phyloP scores from a whole-genome alignment of 2,329 filamentous ascomycete species.

The Chlorencoelia australis region DNA sequence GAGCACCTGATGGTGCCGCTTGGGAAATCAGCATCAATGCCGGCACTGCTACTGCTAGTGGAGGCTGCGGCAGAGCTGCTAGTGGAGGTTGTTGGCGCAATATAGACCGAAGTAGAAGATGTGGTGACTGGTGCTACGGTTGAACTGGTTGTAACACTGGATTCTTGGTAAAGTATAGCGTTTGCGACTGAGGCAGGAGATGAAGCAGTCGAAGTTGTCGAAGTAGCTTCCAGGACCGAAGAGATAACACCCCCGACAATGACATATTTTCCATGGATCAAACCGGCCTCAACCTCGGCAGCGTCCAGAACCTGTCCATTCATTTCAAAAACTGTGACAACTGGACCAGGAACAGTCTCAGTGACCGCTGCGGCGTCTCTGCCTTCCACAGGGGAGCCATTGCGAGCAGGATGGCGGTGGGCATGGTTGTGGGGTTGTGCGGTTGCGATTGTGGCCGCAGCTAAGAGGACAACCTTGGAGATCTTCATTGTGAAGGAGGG shows the following conservation, averaged over 20 bases:
- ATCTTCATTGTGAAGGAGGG: constrained; percentile 29
- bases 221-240: constrained; percentile 37
- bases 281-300: constrained; percentile 58
- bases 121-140: constrained; percentile 24
- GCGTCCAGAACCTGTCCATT: constrained; percentile 50
- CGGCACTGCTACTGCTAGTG: constrained; percentile 28
- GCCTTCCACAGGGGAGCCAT: constrained; percentile 39
- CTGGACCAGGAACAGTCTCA: constrained; percentile 44
- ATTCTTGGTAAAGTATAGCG: constrained; percentile 15
- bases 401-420: constrained; percentile 50
- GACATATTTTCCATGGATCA: constrained; percentile 61
- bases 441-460: constrained; percentile 37
- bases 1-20: constrained; percentile 62
- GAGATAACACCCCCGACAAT: constrained; percentile 45
- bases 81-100: constrained; percentile 14
- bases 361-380: constrained; percentile 27
- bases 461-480: constrained; percentile 18
- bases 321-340: constrained; percentile 61
- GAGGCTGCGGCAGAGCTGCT: constrained; percentile 2
- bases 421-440: constrained; percentile 51
- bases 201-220: constrained; percentile 23
- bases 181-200: constrained; percentile 22
- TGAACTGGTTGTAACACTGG: constrained; percentile 4
- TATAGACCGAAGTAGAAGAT: constrained; percentile 11
- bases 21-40: constrained; percentile 61